These are phyloP conservation scores for Aristolochia fimbriata DNA, from an alignment of 164 flowering plant genomes.

Conservation along the genomic window DNA sequence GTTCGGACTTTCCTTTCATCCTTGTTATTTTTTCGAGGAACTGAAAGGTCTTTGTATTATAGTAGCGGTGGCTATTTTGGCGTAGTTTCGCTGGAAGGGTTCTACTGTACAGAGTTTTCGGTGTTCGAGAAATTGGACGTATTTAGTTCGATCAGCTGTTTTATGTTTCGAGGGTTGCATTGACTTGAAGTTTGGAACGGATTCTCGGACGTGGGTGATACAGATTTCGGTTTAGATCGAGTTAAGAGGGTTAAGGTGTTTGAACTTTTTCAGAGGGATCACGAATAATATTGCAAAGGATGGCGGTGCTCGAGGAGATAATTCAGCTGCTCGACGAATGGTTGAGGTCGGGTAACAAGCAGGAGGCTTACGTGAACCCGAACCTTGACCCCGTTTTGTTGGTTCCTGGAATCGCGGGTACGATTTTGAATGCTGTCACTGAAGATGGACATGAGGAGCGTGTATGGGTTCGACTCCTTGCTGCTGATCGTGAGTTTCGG, in stretches of 20 bases:
- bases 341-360: conserved; percentile 40
- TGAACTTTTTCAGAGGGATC: too few species aligned
- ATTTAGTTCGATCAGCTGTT: too few species aligned
- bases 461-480: conserved; percentile 81
- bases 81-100: too few species aligned
- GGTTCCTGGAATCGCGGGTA: conserved; percentile 94
- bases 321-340: conserved; percentile 45
- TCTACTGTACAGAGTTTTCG: too few species aligned
- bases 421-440: conserved; percentile 64
- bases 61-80: too few species aligned
- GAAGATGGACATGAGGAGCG: conserved; percentile 51
- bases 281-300: conserved; percentile 25
- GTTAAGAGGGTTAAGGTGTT: neutral
- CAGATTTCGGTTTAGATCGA: neutral
- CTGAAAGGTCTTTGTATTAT: too few species aligned
- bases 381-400: conserved; percentile 86
- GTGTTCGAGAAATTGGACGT: too few species aligned
- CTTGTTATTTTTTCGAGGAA: too few species aligned
- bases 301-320: conserved; percentile 49
- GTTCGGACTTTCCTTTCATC: too few species aligned
- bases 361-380: conserved; percentile 59
- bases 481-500: conserved; percentile 65
- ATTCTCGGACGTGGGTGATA: too few species aligned
- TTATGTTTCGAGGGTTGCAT: too few species aligned
- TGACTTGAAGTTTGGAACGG: too few species aligned